Base-by-base conservation (phyloP, 768 basidiomycete genomes). In the Mycena rosella region DNA sequence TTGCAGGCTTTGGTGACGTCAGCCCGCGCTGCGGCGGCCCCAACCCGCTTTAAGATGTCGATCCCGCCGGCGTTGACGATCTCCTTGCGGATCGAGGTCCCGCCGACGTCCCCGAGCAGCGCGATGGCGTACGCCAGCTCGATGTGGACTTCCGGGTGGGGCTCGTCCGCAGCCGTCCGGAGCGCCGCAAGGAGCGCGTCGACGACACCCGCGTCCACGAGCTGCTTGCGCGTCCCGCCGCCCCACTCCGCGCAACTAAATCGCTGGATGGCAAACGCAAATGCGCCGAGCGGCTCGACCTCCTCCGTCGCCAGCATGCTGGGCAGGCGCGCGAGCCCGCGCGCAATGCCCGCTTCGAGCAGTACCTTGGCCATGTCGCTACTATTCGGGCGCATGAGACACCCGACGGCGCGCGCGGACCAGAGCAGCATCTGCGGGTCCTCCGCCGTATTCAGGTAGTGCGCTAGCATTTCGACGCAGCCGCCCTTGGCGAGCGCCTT, bases 1-100 rank as follows among this genome's bases (percentile, higher is more conserved):
- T 67, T 72, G 62, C 75, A 76, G 18, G 73, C 75, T 61, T 75
- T 77, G 9, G 64, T 59, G 17, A 77, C 75, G 61, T 76, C 75
- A 2, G 66, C 18, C 42, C 63, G 60, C 9, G 63, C 66, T 13
- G 60, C 48, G 24, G 63, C 24, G 6, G 45, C 65, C 8, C 60
- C 70, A 1, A 77, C 68, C 29, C 56, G 49, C 30, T 74, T 75
- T 10, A 77, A 61, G 51, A 76, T 76, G 9, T 67, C 65, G 53
- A 77, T 75, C 0, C 74, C 74, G 22, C 75, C 76, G 5, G 76
- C 75, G n/a, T 67, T 78, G 18, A 73, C 65, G n/a, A 76, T 78
- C 42, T 78, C 73, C 61, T 75, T 76, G 29, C 74, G 62, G 45
- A 78, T 76, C 1, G 74, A 44, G 5, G 67, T 36, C 5, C 74